Evolutionary conservation across 139 green algal genomes (phyloP).

Genomic region (Tetraselmis striata): DNA sequence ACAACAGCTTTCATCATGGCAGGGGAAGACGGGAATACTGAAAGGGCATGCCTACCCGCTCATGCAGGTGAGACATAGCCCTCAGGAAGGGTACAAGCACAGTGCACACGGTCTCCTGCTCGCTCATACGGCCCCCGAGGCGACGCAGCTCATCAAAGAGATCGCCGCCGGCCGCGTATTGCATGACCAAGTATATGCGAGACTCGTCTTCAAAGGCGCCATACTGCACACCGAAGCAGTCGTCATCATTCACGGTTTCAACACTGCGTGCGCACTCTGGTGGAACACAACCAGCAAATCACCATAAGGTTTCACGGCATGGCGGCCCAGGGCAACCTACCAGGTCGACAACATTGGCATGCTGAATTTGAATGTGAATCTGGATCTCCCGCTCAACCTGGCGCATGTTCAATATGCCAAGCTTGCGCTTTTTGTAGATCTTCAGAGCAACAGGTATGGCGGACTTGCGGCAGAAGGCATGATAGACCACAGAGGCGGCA

Average conservation of each 20-base stretch:
- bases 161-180: background rate
- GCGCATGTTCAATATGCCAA: background rate
- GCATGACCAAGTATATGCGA: background rate
- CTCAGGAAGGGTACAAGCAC: constrained; percentile 40
- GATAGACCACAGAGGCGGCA: background rate
- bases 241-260: too few species aligned
- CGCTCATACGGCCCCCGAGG: constrained; percentile 15
- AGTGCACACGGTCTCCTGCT: constrained; percentile 32
- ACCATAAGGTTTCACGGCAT: too few species aligned
- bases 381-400: background rate
- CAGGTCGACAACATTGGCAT: background rate
- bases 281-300: too few species aligned
- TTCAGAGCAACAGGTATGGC: background rate
- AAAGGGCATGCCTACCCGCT: too few species aligned
- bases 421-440: background rate
- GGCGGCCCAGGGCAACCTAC: too few species aligned
- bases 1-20: too few species aligned
- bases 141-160: background rate
- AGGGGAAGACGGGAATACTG: too few species aligned
- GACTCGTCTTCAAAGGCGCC: background rate
- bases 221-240: too few species aligned
- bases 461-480: background rate
- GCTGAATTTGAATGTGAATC: background rate
- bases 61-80: constrained; percentile 47
- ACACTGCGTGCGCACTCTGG: too few species aligned